These are phyloP conservation scores for Laetiporus sulphureus DNA, from an alignment of 1,284 basidiomycete species.

Conservation along the genomic window DNA sequence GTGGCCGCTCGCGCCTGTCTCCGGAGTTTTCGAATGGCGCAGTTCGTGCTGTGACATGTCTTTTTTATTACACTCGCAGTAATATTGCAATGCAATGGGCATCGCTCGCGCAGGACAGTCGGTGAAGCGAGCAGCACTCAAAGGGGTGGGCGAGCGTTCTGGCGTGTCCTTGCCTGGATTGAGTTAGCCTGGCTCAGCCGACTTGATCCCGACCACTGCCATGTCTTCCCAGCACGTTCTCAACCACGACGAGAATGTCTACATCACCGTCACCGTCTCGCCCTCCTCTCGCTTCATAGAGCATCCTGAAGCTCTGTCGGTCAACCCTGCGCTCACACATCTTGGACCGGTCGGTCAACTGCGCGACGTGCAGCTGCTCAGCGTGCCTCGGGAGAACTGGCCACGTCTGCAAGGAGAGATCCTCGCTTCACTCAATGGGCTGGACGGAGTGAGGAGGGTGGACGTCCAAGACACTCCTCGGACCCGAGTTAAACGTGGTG, in stretches of 20 bases:
- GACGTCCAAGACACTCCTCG: constrained; percentile 22
- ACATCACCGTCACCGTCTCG: constrained; percentile 23
- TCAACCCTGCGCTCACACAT: constrained; percentile 20
- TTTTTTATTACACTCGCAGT: too few relatives aligned
- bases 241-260: constrained; percentile 20
- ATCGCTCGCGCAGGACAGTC: too few relatives aligned
- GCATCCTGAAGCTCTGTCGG: constrained; percentile 17
- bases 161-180: too few relatives aligned
- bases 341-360: constrained; percentile 24
- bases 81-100: too few relatives aligned
- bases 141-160: too few relatives aligned
- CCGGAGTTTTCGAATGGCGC: too few relatives aligned
- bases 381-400: constrained; percentile 21
- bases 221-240: constrained; percentile 17
- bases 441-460: constrained; percentile 21
- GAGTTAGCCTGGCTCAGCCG: background rate
- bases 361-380: constrained; percentile 25
- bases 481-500: constrained; percentile 18
- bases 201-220: background rate
- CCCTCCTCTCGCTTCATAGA: constrained; percentile 16
- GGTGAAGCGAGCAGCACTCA: too few relatives aligned
- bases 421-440: constrained; percentile 14
- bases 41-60: too few relatives aligned
- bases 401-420: constrained; percentile 15
- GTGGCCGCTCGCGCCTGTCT: too few relatives aligned